phyloP scores from a whole-genome alignment of 2,329 filamentous ascomycete genomes.

The Phyllosticta capitalensis region DNA sequence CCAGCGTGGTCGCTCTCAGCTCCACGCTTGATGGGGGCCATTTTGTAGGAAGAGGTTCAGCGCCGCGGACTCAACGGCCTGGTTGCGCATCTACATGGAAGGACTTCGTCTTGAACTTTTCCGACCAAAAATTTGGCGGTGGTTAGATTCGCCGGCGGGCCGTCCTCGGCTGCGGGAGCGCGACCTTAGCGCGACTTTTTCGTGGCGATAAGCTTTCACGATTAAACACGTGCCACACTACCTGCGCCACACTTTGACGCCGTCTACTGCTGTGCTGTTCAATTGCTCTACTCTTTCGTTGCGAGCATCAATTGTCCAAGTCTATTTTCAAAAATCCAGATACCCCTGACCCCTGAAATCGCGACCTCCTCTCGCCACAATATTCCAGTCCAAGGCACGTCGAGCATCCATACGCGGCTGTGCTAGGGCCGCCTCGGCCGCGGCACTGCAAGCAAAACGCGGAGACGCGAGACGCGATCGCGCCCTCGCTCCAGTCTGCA shows the following conservation, averaged over 20 bases:
- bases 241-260: background rate
- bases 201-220: background rate
- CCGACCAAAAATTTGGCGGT: slow-evolving; percentile 11
- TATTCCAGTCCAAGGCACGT: no score
- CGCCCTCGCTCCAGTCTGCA: background rate
- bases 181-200: background rate
- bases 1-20: slow-evolving; percentile 27
- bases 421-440: background rate
- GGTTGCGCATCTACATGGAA: background rate
- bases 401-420: background rate
- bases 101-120: slow-evolving; percentile 4
- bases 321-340: no score
- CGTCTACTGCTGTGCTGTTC: background rate
- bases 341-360: no score
- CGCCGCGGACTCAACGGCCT: slow-evolving; percentile 3
- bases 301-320: background rate
- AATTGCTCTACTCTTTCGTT: background rate
- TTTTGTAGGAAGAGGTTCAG: slow-evolving; percentile 16
- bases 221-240: background rate
- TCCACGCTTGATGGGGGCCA: slow-evolving; percentile 39
- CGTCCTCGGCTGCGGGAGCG: slow-evolving; percentile 2
- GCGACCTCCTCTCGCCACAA: no score
- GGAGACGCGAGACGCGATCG: slow-evolving; percentile 4
- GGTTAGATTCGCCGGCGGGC: slow-evolving; percentile 10
- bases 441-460: slow-evolving; percentile 5